Evolutionary conservation across 371 early-diverging fungal genomes (phyloP).

Genomic region (Thermomucor indicae-seudaticae): DNA sequence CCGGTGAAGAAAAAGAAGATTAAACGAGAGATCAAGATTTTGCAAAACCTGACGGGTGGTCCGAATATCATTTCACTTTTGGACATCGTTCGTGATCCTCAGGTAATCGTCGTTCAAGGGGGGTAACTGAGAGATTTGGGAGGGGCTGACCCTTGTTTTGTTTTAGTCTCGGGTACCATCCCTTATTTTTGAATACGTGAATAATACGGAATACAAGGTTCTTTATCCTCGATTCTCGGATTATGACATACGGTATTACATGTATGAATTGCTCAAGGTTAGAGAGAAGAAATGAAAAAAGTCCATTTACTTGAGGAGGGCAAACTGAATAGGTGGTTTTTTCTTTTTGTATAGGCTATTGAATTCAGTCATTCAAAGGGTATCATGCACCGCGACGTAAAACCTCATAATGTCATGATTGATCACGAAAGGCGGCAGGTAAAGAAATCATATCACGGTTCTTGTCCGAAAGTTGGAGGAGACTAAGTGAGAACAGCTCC

Average conservation of each 20-base stretch:
- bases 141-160: background rate
- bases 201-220: slow-evolving; percentile 76
- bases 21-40: slow-evolving; percentile 98
- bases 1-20: slow-evolving; percentile 99
- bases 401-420: slow-evolving; percentile 99
- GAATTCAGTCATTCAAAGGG: slow-evolving; percentile 98
- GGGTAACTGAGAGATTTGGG: background rate
- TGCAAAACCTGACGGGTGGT: slow-evolving; percentile 96
- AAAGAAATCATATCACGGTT: slow-evolving; percentile 16
- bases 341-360: slow-evolving; percentile 77
- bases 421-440: slow-evolving; percentile 91
- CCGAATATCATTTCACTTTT: slow-evolving; percentile 92
- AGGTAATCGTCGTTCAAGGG: slow-evolving; percentile 42
- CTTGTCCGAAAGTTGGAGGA: background rate
- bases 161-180: slow-evolving; percentile 17
- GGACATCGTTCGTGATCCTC: slow-evolving; percentile 97
- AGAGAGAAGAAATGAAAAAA: background rate
- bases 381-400: slow-evolving; percentile 99
- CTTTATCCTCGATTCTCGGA: slow-evolving; percentile 80
- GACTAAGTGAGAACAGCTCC: slow-evolving; percentile 49
- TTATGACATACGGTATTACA: slow-evolving; percentile 95
- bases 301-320: background rate
- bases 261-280: slow-evolving; percentile 93
- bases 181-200: slow-evolving; percentile 96
- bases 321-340: background rate